Percentiles rank a stretch among this genome's conserved stretches.
Conservation (phyloP, 2,329 filamentous ascomycete species). For the Claviceps pazoutovae region DNA sequence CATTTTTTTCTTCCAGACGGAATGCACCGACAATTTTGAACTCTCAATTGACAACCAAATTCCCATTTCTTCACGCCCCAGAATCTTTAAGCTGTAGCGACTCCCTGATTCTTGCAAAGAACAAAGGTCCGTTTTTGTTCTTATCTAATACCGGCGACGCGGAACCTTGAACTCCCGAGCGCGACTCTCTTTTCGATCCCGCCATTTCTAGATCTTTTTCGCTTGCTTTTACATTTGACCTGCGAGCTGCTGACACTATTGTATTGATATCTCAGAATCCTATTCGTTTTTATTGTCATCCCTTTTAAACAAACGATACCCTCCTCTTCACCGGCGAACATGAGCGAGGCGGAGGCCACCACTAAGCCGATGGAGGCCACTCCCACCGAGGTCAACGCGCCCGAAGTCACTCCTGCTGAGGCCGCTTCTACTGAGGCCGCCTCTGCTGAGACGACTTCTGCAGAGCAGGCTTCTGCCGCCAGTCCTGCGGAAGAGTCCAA, state of each 20-base stretch:
- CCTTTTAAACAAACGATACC: neutral
- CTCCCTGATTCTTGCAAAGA: neutral
- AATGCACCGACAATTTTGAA: neutral
- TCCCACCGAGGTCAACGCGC: constrained; percentile 11
- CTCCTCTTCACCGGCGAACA: neutral
- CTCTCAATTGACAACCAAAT: neutral
- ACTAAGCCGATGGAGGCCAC: constrained; percentile 13
- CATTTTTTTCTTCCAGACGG: constrained; percentile 1
- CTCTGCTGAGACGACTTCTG: constrained; percentile 13
- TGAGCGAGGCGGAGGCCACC: constrained; percentile 12
- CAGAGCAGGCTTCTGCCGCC: constrained; percentile 12
- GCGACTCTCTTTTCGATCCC: neutral
- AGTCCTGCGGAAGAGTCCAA: constrained; percentile 16
- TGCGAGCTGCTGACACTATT: neutral
- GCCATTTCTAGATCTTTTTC: neutral
- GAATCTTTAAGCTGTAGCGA: neutral
- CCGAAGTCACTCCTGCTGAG: constrained; percentile 14
- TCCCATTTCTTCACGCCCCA: neutral
- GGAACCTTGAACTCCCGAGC: neutral
- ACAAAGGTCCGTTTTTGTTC: neutral
- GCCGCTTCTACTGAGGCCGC: constrained; percentile 12
- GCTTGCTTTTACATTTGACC: neutral
- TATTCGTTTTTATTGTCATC: neutral
- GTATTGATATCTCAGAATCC: neutral
- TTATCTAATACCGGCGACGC: neutral